Conservation (phyloP, 2,329 filamentous ascomycete species). For the Fusarium tjaetaba region DNA sequence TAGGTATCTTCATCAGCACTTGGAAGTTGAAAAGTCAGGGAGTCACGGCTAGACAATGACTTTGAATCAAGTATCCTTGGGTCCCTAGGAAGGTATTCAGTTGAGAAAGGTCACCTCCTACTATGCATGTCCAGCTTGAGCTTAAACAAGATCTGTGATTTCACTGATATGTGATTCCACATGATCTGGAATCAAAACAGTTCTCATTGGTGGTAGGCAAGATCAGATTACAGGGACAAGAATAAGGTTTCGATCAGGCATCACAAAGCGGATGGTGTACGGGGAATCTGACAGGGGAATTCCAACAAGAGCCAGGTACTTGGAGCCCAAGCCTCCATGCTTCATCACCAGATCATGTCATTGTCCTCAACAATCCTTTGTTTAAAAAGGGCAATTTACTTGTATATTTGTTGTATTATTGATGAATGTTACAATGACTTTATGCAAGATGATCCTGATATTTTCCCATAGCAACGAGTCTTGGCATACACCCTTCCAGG, state of each 20-base stretch:
- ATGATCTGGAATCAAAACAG: neutral
- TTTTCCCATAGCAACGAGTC: neutral
- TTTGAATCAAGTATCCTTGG: too few relatives aligned
- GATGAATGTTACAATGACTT: fast-evolving
- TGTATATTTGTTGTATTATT: fast-evolving
- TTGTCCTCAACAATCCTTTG: neutral
- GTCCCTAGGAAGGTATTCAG: neutral
- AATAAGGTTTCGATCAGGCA: neutral
- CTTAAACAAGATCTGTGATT: neutral
- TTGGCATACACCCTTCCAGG: neutral
- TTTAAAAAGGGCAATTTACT: fast-evolving
- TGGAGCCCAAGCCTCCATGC: neutral
- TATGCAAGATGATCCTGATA: fast-evolving
- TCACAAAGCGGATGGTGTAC: neutral
- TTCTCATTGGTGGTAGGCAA: neutral
- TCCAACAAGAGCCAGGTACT: neutral
- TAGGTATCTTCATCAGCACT: too few relatives aligned
- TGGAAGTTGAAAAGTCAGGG: fast-evolving
- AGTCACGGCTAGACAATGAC: neutral
- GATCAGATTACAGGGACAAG: neutral
- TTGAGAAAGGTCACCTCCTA: fast-evolving
- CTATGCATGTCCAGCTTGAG: fast-evolving
- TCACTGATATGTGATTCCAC: neutral
- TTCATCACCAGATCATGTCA: neutral
- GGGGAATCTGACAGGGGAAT: neutral